A percentile compares a stretch with the other conserved stretches of the same genome.
These are phyloP conservation scores for Centrapalus pauciflorus DNA, from an alignment of 129 eudicot genomes.

Conservation along the genomic window DNA sequence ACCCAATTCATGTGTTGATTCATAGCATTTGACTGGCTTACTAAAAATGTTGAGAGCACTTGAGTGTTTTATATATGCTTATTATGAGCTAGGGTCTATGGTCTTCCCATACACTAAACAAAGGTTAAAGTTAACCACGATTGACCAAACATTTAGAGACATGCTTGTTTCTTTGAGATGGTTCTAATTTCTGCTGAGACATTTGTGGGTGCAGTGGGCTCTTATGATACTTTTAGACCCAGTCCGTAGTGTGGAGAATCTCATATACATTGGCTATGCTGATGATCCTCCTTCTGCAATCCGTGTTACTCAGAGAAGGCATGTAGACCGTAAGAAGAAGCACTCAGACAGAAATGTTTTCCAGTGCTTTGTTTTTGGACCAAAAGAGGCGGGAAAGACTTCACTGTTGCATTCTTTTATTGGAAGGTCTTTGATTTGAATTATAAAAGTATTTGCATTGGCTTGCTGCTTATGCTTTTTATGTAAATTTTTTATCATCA, in stretches of 20 bases:
- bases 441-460: neutral
- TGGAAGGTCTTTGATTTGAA: slow-evolving; percentile 38
- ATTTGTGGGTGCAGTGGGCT: neutral
- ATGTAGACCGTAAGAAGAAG: slow-evolving; percentile 48
- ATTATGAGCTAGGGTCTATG: neutral
- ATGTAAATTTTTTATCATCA: neutral
- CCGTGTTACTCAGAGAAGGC: slow-evolving; percentile 47
- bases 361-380: slow-evolving; percentile 61
- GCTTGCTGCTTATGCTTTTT: neutral
- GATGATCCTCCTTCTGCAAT: slow-evolving; percentile 46
- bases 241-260: slow-evolving; percentile 46
- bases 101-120: neutral
- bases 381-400: slow-evolving; percentile 49
- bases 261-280: slow-evolving; percentile 46
- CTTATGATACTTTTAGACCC: slow-evolving; percentile 25
- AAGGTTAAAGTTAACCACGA: neutral
- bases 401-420: slow-evolving; percentile 42
- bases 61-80: neutral
- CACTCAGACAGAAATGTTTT: slow-evolving; percentile 49
- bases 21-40: neutral
- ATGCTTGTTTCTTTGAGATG: too few species aligned
- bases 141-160: neutral
- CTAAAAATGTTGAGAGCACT: neutral
- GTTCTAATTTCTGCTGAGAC: too few species aligned
- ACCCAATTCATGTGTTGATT: neutral